Evolutionary conservation across 2,329 filamentous ascomycete species (phyloP).

Genomic region (Fusarium nodosum): DNA sequence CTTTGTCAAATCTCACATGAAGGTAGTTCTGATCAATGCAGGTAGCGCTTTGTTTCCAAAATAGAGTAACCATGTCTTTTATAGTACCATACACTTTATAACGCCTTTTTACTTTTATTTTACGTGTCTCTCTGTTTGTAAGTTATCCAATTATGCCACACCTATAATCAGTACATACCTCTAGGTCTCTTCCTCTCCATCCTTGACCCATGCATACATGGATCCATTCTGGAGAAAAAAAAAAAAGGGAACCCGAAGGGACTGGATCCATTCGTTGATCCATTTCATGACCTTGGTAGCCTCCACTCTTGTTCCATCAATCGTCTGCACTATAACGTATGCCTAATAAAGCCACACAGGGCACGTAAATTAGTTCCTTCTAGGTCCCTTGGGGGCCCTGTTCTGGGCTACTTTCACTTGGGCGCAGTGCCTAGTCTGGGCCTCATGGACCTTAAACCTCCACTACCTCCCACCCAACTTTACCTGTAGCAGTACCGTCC

Average conservation of each 20-base stretch:
- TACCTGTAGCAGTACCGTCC: constrained; percentile 29
- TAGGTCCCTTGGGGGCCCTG: constrained; percentile 40
- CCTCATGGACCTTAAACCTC: constrained; percentile 36
- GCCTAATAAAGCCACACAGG: constrained; percentile 38
- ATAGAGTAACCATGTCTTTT: constrained; percentile 3
- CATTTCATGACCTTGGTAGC: constrained; percentile 22
- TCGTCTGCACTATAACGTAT: constrained; percentile 42
- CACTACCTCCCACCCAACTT: constrained; percentile 31
- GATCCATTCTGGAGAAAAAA: constrained; percentile 29
- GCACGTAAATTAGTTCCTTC: constrained; percentile 47
- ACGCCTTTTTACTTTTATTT: constrained; percentile 3
- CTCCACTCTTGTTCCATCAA: constrained; percentile 46
- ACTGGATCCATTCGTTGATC: constrained; percentile 40
- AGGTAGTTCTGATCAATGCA: background rate
- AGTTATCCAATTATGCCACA: background rate
- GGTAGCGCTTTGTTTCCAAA: background rate
- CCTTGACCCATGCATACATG: constrained; percentile 9
- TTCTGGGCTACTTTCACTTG: constrained; percentile 25
- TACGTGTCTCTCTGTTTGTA: constrained; percentile 8
- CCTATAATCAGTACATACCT: background rate
- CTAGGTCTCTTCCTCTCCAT: constrained; percentile 29
- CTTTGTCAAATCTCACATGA: constrained; percentile 6
- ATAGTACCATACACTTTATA: constrained; percentile 18
- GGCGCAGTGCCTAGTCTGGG: constrained; percentile 6
- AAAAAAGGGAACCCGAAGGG: constrained; percentile 14